Evolutionary conservation across 1,284 basidiomycete species (phyloP), one percentile per base, ranked within the genome.

Genomic region (Lignosus rhinocerotis): DNA sequence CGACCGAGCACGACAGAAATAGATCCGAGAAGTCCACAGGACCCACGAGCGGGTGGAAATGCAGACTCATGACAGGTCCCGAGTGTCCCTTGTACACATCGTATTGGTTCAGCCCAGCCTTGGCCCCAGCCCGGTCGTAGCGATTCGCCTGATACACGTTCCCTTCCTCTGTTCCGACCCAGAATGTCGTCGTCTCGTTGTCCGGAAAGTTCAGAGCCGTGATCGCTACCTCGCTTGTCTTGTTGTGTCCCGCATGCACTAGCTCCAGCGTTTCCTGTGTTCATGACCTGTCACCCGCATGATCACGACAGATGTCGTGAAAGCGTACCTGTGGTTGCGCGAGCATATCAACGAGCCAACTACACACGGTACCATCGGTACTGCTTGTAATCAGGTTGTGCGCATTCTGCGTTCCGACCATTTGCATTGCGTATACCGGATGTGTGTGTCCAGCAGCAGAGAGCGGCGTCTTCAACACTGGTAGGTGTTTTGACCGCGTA

Each of bases 341-440:
- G 34, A 99, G 85, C 95, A 99, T 98, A 76, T 99, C 97, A 2
- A 98, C 90, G 39, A 96, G 80, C 97, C 97, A 99, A 70, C 92
- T 93, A 73, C 97, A 99, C 3, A 99, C 92, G 21, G 90, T 90
- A 0, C 97, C 97, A 72, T 99, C 97, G 1, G 96, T 98, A 64
- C 92, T 95, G 63, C 92, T 94, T 16, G 94, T 94, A 58, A 99
- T 93, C 55, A 99, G 78, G 70, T 96, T 97, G 73, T 98, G 95
- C 5, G 97, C 97, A 71, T 99, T 98, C 72, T 98, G 96, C 3
- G 96, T 97, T 10, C 97, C 97, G 21, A 98, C 92, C 85, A 98
- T 93, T 67, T 93, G 89, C 85, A 99, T 94, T 0, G 92, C 91
- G 77, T 99, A 99, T 42, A 99, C 94, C 1, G 97, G 97, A 73